phyloP scores from a whole-genome alignment of 2,329 filamentous ascomycete species.

The Phialophora tarda region DNA sequence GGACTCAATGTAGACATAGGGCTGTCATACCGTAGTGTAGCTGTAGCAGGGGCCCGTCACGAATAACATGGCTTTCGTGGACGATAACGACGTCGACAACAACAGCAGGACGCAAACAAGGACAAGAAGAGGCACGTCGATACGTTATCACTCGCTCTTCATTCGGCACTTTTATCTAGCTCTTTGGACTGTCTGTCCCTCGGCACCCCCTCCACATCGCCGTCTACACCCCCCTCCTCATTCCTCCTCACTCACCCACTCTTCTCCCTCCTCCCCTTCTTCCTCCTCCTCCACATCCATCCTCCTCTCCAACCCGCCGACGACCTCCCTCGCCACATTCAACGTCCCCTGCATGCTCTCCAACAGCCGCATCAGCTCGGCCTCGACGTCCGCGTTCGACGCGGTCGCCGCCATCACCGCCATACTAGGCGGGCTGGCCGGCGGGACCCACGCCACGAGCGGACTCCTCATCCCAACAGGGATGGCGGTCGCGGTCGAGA shows the following conservation, averaged over 20 bases:
- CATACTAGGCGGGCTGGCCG: constrained; percentile 47
- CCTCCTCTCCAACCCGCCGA: constrained; percentile 33
- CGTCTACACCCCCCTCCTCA: background rate
- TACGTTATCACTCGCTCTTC: background rate
- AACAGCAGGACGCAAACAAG: background rate
- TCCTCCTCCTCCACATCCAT: constrained; percentile 25
- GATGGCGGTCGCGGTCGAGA: constrained; percentile 24
- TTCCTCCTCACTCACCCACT: background rate
- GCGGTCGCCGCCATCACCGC: constrained; percentile 49
- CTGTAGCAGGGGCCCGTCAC: background rate
- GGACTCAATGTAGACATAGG: too few species aligned
- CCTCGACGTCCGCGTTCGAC: constrained; percentile 45
- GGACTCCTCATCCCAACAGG: constrained; percentile 15
- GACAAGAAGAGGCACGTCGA: background rate
- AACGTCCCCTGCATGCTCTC: constrained; percentile 49
- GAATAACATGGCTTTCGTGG: background rate
- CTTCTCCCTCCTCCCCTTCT: constrained; percentile 26
- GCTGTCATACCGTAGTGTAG: too few species aligned
- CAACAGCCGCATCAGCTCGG: constrained; percentile 51
- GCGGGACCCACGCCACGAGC: constrained; percentile 47
- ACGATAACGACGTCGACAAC: too few species aligned
- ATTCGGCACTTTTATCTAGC: background rate
- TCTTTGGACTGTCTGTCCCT: background rate
- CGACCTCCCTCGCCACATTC: constrained; percentile 46
- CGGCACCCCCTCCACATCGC: background rate